Evolutionary conservation across 257 asterid genomes (phyloP).

Genomic region (Solanum pimpinellifolium): DNA sequence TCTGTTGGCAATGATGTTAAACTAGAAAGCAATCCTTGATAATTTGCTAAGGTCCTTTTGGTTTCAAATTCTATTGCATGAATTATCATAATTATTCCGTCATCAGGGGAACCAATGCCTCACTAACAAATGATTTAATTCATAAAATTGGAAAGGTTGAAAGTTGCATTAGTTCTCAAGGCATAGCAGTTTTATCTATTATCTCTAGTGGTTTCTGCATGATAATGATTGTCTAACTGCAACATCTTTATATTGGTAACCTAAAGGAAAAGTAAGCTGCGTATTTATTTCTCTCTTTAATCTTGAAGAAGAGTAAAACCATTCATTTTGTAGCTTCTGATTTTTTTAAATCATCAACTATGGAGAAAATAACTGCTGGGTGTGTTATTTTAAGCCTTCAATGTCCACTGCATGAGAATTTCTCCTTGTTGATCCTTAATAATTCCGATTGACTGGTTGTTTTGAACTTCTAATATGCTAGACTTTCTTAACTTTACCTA

Average conservation of each 20-base stretch:
- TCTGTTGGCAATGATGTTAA: neutral
- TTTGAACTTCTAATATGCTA: neutral
- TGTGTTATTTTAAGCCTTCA: neutral
- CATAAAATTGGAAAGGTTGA: neutral
- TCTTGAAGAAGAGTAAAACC: neutral
- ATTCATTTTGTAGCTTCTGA: neutral
- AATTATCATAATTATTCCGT: neutral
- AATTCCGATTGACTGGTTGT: neutral
- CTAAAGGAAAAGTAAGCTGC: neutral
- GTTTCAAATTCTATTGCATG: neutral
- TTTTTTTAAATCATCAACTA: neutral
- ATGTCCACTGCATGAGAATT: neutral
- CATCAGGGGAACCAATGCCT: neutral
- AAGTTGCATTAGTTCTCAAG: neutral
- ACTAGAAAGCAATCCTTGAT: neutral
- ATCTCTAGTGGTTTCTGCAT: neutral
- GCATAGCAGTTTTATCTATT: neutral
- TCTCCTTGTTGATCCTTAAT: neutral
- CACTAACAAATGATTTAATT: neutral
- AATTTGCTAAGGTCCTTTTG: neutral
- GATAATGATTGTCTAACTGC: neutral
- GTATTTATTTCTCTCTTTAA: neutral
- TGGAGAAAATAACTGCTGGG: neutral
- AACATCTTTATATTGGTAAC: neutral
- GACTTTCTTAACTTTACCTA: constrained; percentile 8